Percentiles rank a stretch among this genome's conserved stretches.
Evolutionary conservation across 2,329 filamentous ascomycete genomes (phyloP).

Genomic region (Aspergillus nomiae): DNA sequence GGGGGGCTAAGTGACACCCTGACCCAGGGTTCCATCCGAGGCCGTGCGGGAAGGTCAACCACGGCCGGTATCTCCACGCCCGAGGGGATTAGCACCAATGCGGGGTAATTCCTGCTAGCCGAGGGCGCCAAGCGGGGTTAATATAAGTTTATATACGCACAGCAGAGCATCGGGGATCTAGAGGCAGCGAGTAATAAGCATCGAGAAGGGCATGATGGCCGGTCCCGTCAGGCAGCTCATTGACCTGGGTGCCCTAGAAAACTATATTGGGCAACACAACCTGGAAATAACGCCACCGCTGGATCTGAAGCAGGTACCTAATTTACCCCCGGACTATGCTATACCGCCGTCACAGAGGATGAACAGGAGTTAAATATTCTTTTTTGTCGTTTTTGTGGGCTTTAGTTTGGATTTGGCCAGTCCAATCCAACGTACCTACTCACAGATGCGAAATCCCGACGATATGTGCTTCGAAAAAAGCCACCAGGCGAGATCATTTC

Average conservation of each 20-base stretch:
- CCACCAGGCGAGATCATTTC: neutral
- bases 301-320: neutral
- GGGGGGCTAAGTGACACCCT: no score
- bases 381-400: neutral
- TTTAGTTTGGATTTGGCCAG: neutral
- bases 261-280: neutral
- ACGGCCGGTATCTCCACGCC: no score
- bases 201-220: neutral
- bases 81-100: no score
- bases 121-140: no score
- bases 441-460: neutral
- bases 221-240: neutral
- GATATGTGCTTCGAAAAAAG: neutral
- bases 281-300: neutral
- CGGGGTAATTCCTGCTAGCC: no score
- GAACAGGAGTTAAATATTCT: neutral
- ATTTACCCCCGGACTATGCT: neutral
- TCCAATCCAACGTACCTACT: neutral
- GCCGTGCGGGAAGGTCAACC: no score
- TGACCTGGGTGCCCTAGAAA: neutral
- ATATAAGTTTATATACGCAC: no score
- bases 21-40: no score
- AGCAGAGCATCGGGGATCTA: no score
- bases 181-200: no score
- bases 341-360: neutral